Percentiles rank a stretch among this genome's conserved stretches.
These are phyloP conservation scores for Diaporthe ampelina DNA, from an alignment of 2,329 filamentous ascomycete species.

Conservation along the genomic window DNA sequence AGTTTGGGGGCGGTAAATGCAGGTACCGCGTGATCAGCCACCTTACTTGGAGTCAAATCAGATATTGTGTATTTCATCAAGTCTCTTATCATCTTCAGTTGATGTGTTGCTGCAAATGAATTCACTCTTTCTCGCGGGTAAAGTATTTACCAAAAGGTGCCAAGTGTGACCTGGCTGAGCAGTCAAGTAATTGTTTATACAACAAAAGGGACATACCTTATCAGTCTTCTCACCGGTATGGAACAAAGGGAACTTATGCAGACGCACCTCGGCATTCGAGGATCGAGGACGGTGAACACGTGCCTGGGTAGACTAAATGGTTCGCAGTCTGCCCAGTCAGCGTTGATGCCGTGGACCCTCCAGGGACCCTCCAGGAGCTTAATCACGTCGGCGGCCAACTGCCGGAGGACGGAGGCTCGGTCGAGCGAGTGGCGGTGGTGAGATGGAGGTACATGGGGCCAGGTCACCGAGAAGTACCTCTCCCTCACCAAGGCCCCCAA, in stretches of 20 bases:
- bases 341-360: neutral
- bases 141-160: neutral
- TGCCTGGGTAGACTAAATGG: neutral
- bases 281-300: neutral
- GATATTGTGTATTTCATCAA: neutral
- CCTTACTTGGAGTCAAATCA: neutral
- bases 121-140: neutral
- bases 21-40: neutral
- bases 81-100: neutral
- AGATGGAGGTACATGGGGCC: slow-evolving; percentile 8
- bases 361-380: neutral
- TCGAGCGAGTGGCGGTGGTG: slow-evolving; percentile 10
- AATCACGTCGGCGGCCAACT: neutral
- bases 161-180: neutral
- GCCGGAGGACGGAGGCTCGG: neutral
- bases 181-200: neutral
- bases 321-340: neutral
- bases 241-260: neutral
- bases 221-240: neutral
- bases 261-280: neutral
- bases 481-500: neutral
- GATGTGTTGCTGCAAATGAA: too few species aligned
- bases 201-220: neutral
- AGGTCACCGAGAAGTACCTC: slow-evolving; percentile 23
- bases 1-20: neutral